Evolutionary conservation across 2,329 filamentous ascomycete species (phyloP), one percentile per base, ranked within the genome.

Genomic region (Orbilia quercus): DNA sequence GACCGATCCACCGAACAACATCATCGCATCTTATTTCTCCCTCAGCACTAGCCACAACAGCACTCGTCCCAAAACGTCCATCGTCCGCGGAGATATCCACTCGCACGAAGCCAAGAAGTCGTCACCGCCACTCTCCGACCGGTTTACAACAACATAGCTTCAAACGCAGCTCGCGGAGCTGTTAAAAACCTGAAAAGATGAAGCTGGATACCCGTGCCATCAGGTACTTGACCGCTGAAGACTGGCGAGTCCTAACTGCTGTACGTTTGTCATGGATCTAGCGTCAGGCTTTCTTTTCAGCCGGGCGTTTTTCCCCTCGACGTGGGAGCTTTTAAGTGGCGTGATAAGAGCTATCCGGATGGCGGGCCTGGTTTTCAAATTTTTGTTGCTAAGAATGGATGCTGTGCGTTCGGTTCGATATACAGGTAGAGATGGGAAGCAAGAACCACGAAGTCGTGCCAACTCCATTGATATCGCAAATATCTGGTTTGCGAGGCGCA

Each of bases 371-470:
- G n/a, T n/a, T n/a, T n/a, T n/a, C n/a, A 60, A 54, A 9, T 18
- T 18, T 36, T 53, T 16, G 4, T 64, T 20, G 64, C 64, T 82
- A 79, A 81, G 80, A 76, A 77, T 78, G 77, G 34, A 40, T 55
- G 47, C 40, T 50, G 34, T 62, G 57, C 38, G 31, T 62, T n/a
- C 40, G 58, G 45, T 77, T 74, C 59, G 78, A 40, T 57, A 40
- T 57, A 63, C 81, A 96, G 92, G 91, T 96, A 78, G 95, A 99
- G 81, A 89, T 89, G 82, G 94, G 93, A 79, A 96, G 91, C 82
- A 93, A 91, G 81, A 98, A 98, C 82, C 95, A 99, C 84, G 95
- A 99, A 82, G 86, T 99, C 66, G 94, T 99, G 1, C 95, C 95
- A 6, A 98, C 94, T 12, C 84, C 91, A 2, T 82, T 98, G 76